These are phyloP conservation scores for Pisolithus marmoratus DNA, from an alignment of 768 basidiomycete species.

Conservation along the genomic window DNA sequence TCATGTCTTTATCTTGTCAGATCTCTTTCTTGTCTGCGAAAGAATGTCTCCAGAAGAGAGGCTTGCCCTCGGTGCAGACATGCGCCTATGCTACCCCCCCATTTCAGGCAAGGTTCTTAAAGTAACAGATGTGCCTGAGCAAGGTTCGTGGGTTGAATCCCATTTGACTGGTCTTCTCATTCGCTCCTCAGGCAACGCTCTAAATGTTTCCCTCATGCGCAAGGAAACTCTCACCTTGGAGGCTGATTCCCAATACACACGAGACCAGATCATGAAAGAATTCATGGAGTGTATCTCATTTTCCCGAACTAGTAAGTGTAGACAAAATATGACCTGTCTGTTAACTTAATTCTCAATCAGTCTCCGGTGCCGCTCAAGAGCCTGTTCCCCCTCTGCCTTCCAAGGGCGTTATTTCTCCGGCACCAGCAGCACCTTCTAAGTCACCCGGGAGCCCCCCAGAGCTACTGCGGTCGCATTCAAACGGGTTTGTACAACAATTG, in stretches of 20 bases:
- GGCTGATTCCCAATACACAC: slow-evolving; percentile 47
- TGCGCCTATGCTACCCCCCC: slow-evolving; percentile 94
- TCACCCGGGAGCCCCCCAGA: neutral
- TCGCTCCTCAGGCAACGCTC: slow-evolving; percentile 50
- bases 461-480: slow-evolving; percentile 18
- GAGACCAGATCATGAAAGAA: slow-evolving; percentile 62
- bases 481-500: slow-evolving; percentile 10
- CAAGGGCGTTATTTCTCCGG: slow-evolving; percentile 30
- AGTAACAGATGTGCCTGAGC: slow-evolving; percentile 54
- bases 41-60: slow-evolving; percentile 68
- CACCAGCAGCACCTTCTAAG: slow-evolving; percentile 6
- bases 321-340: neutral
- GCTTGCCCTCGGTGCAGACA: slow-evolving; percentile 56
- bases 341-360: slow-evolving; percentile 26
- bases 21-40: slow-evolving; percentile 89
- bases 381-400: slow-evolving; percentile 65
- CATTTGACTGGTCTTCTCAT: slow-evolving; percentile 10
- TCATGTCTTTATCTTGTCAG: slow-evolving; percentile 85
- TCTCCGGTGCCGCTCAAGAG: slow-evolving; percentile 53
- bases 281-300: slow-evolving; percentile 84
- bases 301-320: slow-evolving; percentile 61
- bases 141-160: slow-evolving; percentile 40
- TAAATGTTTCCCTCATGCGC: slow-evolving; percentile 79
- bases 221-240: slow-evolving; percentile 79
- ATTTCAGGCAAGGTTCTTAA: slow-evolving; percentile 89